phyloP scores from a whole-genome alignment of 352 stramenopile species.

The Discostella stelligera region DNA sequence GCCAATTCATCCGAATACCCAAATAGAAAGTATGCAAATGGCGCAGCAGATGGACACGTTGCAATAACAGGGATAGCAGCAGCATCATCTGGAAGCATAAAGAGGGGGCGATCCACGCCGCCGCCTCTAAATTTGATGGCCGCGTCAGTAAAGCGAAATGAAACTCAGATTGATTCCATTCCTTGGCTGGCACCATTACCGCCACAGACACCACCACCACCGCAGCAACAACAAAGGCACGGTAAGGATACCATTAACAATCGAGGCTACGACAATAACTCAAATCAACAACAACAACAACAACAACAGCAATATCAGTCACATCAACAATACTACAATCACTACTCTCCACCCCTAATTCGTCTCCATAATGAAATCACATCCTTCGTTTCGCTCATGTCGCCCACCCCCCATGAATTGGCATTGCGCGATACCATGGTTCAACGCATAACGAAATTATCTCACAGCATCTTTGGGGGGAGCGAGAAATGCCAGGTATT shows the following conservation, averaged over 20 bases:
- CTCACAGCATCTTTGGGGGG: constrained; percentile 43
- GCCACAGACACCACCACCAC: constrained; percentile 9
- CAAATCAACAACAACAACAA: not conserved
- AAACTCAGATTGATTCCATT: not conserved
- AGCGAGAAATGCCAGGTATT: constrained; percentile 75
- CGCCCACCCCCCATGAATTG: constrained; percentile 85
- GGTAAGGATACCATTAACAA: constrained; percentile 3
- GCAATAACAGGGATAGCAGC: not conserved
- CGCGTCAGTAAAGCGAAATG: not conserved
- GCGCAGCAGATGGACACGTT: not conserved
- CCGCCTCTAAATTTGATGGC: not conserved
- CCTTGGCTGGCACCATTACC: constrained; percentile 18
- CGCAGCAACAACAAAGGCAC: not conserved
- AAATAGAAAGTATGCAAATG: not conserved
- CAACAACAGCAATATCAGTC: not conserved
- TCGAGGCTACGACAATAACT: constrained; percentile 6
- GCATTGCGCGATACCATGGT: constrained; percentile 81
- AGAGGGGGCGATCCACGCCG: not conserved
- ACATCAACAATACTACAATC: not conserved
- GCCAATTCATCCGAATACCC: not conserved
- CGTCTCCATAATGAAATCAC: constrained; percentile 95
- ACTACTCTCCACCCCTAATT: constrained; percentile 62
- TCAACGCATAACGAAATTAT: constrained; percentile 77
- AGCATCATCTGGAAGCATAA: not conserved
- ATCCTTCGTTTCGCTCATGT: constrained; percentile 90